Percentiles rank a stretch among this genome's conserved stretches.
These are phyloP conservation scores for Solanum pennellii DNA, from an alignment of 257 asterid genomes.

Conservation along the genomic window DNA sequence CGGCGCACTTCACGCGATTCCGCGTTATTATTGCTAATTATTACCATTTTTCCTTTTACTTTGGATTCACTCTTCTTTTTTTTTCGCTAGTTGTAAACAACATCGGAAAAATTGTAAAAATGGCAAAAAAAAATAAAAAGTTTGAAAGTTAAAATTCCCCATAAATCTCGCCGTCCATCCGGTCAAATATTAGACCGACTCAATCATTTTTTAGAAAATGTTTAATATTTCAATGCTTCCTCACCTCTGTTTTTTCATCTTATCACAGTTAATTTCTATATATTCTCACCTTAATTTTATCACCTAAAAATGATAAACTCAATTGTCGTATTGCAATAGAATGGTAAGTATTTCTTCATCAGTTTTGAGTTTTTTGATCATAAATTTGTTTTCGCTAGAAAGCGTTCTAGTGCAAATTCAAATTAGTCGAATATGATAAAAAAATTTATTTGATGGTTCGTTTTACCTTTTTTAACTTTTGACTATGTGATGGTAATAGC, in stretches of 20 bases:
- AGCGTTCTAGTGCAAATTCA: accelerated
- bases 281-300: background rate
- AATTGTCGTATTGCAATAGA: too few species aligned
- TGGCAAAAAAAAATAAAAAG: too few species aligned
- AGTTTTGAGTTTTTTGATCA: accelerated
- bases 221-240: background rate
- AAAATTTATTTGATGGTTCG: too few species aligned
- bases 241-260: background rate
- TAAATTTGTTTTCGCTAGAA: background rate
- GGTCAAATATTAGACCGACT: background rate
- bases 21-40: conserved; percentile 21
- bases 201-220: background rate
- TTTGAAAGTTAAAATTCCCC: background rate
- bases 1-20: conserved; percentile 50
- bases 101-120: background rate
- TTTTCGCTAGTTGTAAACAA: background rate
- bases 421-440: too few species aligned
- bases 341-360: too few species aligned
- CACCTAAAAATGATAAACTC: background rate
- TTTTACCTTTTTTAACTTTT: background rate
- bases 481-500: background rate
- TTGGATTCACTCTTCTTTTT: background rate
- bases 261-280: background rate
- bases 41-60: background rate
- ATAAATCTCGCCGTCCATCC: background rate